phyloP scores from a whole-genome alignment of 169 alveolate species.

The Eimeria necatrix region DNA sequence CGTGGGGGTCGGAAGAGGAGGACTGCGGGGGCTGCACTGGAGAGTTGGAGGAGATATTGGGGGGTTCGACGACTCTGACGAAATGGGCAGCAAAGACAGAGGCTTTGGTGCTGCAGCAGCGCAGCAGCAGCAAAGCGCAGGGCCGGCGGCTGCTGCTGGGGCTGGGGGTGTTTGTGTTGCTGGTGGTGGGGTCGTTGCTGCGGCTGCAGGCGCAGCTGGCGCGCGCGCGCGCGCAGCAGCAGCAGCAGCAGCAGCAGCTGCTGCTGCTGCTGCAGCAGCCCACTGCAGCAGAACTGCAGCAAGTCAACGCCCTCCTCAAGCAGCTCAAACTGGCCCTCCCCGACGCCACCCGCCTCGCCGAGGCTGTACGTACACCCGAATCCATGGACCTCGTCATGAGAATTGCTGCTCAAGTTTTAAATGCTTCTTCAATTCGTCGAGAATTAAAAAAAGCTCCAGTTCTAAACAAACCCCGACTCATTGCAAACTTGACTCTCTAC shows the following conservation, averaged over 20 bases:
- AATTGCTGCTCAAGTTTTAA: background rate
- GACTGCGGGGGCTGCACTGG: too few relatives aligned
- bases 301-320: too few relatives aligned
- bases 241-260: too few relatives aligned
- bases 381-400: background rate
- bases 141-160: background rate
- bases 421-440: background rate
- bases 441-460: background rate
- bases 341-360: slow-evolving; percentile 7
- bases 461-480: too few relatives aligned
- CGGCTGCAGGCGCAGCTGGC: background rate
- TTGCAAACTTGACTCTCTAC: too few relatives aligned
- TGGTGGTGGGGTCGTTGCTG: background rate
- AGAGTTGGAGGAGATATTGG: background rate
- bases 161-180: background rate
- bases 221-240: too few relatives aligned
- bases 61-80: background rate
- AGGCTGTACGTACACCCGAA: background rate
- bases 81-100: background rate
- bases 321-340: background rate
- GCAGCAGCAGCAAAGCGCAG: background rate
- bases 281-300: too few relatives aligned
- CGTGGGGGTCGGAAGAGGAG: too few relatives aligned
- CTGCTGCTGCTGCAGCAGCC: too few relatives aligned
- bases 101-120: background rate